These are phyloP conservation scores for Amanita phalloides DNA, from an alignment of 768 basidiomycete species.

Conservation along the genomic window DNA sequence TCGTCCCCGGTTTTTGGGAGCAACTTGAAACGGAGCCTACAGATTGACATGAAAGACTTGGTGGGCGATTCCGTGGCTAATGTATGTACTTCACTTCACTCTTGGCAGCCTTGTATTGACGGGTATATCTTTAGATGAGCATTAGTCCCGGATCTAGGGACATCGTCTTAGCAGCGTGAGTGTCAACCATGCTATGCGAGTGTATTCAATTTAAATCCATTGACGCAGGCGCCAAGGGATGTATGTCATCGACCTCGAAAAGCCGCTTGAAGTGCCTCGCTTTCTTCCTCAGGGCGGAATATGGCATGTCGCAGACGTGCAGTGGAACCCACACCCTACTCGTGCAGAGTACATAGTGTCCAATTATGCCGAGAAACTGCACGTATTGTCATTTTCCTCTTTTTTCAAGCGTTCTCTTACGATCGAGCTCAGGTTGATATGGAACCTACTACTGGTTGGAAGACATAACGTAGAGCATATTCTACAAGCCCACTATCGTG, in stretches of 20 bases:
- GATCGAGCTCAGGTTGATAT: conserved; percentile 54
- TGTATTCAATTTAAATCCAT: not conserved
- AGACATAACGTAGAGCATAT: conserved; percentile 80
- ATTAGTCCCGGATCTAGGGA: conserved; percentile 86
- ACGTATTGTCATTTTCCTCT: conserved; percentile 13
- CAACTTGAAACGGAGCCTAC: conserved; percentile 46
- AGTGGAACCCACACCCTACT: conserved; percentile 81
- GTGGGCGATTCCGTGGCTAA: conserved; percentile 81
- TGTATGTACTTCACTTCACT: conserved; percentile 30
- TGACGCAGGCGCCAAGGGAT: conserved; percentile 65
- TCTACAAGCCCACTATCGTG: conserved; percentile 83
- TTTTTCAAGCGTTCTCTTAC: not conserved
- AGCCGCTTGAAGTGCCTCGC: conserved; percentile 77
- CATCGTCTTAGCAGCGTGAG: conserved; percentile 74
- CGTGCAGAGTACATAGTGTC: conserved; percentile 77
- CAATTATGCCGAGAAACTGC: conserved; percentile 86
- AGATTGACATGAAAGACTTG: conserved; percentile 72
- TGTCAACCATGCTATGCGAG: not conserved
- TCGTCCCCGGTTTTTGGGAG: conserved; percentile 44
- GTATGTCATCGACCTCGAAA: conserved; percentile 90
- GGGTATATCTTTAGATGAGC: conserved; percentile 52
- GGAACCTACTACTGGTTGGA: conserved; percentile 74
- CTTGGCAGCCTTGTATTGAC: not conserved
- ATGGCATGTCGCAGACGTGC: conserved; percentile 91
- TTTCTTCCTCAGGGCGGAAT: conserved; percentile 95